phyloP scores from a whole-genome alignment of 805 yeast genomes.

The Candida boleticola region DNA sequence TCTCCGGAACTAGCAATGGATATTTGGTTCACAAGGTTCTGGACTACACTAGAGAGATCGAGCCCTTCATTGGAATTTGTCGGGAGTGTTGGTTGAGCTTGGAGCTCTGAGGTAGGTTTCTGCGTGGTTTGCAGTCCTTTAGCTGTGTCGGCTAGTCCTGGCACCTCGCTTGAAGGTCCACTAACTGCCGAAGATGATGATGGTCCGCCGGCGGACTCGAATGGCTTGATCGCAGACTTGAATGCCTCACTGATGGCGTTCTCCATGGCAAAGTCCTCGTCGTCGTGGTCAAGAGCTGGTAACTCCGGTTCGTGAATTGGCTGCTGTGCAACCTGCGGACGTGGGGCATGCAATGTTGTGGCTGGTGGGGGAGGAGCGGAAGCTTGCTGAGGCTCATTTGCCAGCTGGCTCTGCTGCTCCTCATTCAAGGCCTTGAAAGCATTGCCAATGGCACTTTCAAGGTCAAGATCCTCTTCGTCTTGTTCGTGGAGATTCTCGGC shows the following conservation, averaged over 20 bases:
- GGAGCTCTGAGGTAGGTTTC: background rate
- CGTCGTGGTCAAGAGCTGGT: background rate
- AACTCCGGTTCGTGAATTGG: background rate
- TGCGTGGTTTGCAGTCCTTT: background rate
- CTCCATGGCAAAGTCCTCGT: conserved; percentile 17
- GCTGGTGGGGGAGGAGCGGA: background rate
- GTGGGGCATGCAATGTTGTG: background rate
- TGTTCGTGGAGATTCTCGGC: too few relatives aligned
- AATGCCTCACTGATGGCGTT: conserved; percentile 30
- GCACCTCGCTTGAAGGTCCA: background rate
- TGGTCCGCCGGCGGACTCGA: background rate
- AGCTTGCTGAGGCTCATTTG: background rate
- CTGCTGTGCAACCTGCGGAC: background rate
- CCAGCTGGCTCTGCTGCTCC: background rate
- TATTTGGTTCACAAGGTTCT: conserved; percentile 23
- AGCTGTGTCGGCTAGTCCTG: background rate
- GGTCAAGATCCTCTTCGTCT: conserved; percentile 10
- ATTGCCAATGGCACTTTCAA: conserved; percentile 21
- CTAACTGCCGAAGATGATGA: background rate
- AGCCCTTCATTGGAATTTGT: too few relatives aligned
- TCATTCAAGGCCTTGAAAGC: conserved; percentile 13
- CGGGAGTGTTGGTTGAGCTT: conserved; percentile 3
- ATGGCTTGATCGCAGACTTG: conserved; percentile 15
- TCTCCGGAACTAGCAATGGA: conserved; percentile 10
- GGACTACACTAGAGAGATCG: conserved; percentile 24